These are phyloP conservation scores for Rhynchospora pubera DNA, from an alignment of 176 grass and related monocot species.

Conservation along the genomic window DNA sequence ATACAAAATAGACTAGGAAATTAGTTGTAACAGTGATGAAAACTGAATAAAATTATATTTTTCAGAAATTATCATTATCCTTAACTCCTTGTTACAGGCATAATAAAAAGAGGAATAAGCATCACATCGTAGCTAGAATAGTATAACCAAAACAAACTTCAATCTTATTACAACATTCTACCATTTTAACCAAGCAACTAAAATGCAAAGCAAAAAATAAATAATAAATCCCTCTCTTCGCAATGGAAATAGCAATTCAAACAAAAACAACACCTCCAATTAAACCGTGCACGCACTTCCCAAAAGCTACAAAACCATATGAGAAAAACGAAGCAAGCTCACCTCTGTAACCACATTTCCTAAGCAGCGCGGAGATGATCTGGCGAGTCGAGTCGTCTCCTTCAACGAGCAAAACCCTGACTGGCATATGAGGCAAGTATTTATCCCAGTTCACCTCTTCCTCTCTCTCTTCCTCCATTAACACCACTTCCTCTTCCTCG, in stretches of 20 bases:
- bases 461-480: neutral
- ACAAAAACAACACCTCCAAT: neutral
- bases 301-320: no score
- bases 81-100: neutral
- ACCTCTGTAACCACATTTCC: constrained; percentile 95
- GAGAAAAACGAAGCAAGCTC: constrained; percentile 19
- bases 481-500: neutral
- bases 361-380: constrained; percentile 87
- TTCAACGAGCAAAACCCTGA: constrained; percentile 91
- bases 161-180: neutral
- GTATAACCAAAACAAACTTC: neutral
- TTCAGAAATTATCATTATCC: neutral
- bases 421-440: constrained; percentile 79
- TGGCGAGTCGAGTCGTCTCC: constrained; percentile 93
- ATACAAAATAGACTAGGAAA: neutral
- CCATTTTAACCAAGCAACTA: no score
- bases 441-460: neutral
- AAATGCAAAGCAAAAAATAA: neutral
- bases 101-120: neutral
- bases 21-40: neutral
- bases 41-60: neutral
- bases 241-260: neutral
- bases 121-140: neutral
- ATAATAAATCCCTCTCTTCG: neutral
- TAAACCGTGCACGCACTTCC: neutral